These are phyloP conservation scores for Wickerhamomyces ciferrii DNA, from an alignment of 805 yeast genomes.

Conservation along the genomic window DNA sequence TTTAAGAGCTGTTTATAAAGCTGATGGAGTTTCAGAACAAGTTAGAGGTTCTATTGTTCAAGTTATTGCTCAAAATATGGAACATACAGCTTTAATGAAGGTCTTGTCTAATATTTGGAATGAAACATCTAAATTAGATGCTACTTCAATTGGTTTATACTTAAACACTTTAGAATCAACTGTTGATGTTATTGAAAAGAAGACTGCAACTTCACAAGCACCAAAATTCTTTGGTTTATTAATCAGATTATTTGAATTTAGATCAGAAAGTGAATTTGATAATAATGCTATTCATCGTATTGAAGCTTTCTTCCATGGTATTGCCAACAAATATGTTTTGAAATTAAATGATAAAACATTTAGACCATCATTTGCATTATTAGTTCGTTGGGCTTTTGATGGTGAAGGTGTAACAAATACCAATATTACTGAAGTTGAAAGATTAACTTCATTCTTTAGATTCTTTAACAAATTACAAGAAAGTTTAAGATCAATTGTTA, in stretches of 20 bases:
- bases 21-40: constrained; percentile 52
- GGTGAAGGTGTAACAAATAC: constrained; percentile 61
- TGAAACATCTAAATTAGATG: constrained; percentile 28
- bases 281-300: constrained; percentile 73
- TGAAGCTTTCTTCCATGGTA: constrained; percentile 68
- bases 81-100: constrained; percentile 54
- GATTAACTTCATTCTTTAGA: constrained; percentile 73
- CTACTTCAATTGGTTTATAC: constrained; percentile 60
- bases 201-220: constrained; percentile 68
- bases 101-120: constrained; percentile 64
- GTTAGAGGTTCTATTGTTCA: constrained; percentile 60
- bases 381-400: constrained; percentile 89
- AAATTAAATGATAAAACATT: constrained; percentile 91
- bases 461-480: constrained; percentile 84
- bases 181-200: constrained; percentile 66
- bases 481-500: constrained; percentile 78
- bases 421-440: constrained; percentile 42
- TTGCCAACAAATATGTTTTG: constrained; percentile 76
- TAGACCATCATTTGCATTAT: constrained; percentile 83
- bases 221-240: constrained; percentile 64
- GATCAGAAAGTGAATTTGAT: constrained; percentile 55
- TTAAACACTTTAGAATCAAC: constrained; percentile 61
- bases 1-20: constrained; percentile 49
- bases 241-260: constrained; percentile 64
- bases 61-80: constrained; percentile 61